Conservation (phyloP, 805 yeast genomes). For the Starmerella bombi region DNA sequence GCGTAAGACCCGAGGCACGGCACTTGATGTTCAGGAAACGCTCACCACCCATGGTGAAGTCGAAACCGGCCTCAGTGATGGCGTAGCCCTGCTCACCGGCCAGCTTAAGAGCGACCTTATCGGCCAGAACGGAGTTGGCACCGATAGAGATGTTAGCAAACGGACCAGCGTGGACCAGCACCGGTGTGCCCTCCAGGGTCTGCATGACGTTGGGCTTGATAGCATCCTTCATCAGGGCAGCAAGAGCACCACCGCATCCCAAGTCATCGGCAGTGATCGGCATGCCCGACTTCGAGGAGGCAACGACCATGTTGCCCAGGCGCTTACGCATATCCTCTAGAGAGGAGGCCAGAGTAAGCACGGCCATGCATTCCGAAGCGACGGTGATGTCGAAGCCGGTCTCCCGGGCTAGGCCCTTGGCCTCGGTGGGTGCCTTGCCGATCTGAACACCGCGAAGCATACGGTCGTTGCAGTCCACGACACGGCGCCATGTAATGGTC, state of each 20-base stretch:
- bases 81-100: slow-evolving; percentile 75
- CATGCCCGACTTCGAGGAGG: slow-evolving; percentile 56
- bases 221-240: slow-evolving; percentile 90
- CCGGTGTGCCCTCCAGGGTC: slow-evolving; percentile 94
- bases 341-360: slow-evolving; percentile 68
- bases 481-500: slow-evolving; percentile 83
- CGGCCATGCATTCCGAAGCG: slow-evolving; percentile 94
- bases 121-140: slow-evolving; percentile 89
- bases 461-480: slow-evolving; percentile 89
- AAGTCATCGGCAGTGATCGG: slow-evolving; percentile 91
- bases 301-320: slow-evolving; percentile 81
- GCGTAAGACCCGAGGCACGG: slow-evolving; percentile 78
- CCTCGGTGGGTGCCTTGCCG: slow-evolving; percentile 83
- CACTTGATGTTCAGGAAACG: slow-evolving; percentile 92
- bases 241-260: slow-evolving; percentile 89
- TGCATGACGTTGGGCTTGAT: slow-evolving; percentile 95
- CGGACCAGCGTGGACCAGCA: slow-evolving; percentile 97
- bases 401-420: slow-evolving; percentile 63
- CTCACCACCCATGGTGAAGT: slow-evolving; percentile 98
- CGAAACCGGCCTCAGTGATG: slow-evolving; percentile 96
- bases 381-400: slow-evolving; percentile 95
- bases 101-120: slow-evolving; percentile 78
- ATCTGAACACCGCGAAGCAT: slow-evolving; percentile 77
- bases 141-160: slow-evolving; percentile 96
- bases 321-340: slow-evolving; percentile 75